phyloP scores from a whole-genome alignment of 2,329 filamentous ascomycete species.

The Neonectria neomacrospora region DNA sequence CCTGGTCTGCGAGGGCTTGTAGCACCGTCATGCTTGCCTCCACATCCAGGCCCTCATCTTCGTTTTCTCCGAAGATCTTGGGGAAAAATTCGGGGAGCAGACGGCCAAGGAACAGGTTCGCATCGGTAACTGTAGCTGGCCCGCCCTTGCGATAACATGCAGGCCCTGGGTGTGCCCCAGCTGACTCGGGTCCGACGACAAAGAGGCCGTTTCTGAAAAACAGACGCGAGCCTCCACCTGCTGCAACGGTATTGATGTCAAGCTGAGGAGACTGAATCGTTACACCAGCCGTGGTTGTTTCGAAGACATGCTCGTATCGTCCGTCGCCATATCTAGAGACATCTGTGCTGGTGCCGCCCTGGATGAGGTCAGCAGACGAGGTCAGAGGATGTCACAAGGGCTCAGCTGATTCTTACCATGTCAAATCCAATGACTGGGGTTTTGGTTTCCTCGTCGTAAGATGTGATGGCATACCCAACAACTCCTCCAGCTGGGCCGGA shows the following conservation, averaged over 20 bases:
- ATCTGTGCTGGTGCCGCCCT: slow-evolving; percentile 88
- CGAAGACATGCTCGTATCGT: slow-evolving; percentile 91
- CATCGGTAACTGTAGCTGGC: slow-evolving; percentile 91
- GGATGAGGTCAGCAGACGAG: slow-evolving; percentile 24
- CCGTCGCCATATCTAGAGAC: slow-evolving; percentile 88
- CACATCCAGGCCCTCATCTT: slow-evolving; percentile 82
- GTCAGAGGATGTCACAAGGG: slow-evolving; percentile 22
- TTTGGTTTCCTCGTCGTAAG: slow-evolving; percentile 84
- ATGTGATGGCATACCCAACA: slow-evolving; percentile 91
- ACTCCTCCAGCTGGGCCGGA: slow-evolving; percentile 94
- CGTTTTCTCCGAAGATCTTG: slow-evolving; percentile 92
- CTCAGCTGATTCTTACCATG: slow-evolving; percentile 64
- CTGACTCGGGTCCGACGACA: slow-evolving; percentile 89
- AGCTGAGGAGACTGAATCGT: slow-evolving; percentile 92
- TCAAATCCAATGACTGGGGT: slow-evolving; percentile 94
- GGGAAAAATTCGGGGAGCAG: slow-evolving; percentile 92
- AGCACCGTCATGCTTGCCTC: slow-evolving; percentile 81
- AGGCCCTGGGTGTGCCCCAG: slow-evolving; percentile 88
- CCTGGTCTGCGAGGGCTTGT: slow-evolving; percentile 77
- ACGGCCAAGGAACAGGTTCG: slow-evolving; percentile 86
- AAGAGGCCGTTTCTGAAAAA: slow-evolving; percentile 93
- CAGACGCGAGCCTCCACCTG: slow-evolving; percentile 84
- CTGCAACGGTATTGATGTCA: slow-evolving; percentile 95
- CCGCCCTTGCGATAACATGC: slow-evolving; percentile 92
- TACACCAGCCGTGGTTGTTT: slow-evolving; percentile 93